Conservation (phyloP, 140 eudicot species). For the Cichorium intybus region DNA sequence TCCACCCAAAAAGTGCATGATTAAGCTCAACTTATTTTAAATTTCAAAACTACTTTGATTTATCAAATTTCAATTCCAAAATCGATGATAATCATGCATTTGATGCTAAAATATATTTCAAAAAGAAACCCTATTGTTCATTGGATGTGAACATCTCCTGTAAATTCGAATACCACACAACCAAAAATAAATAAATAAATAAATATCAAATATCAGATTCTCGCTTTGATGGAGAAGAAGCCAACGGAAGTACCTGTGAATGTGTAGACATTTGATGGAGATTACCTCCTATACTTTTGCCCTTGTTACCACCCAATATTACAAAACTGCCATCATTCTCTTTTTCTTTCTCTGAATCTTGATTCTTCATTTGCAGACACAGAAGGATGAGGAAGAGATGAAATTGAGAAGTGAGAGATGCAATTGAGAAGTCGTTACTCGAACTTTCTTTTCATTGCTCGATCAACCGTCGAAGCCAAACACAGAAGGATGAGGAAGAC, state of each 20-base stretch:
- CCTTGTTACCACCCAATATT: slow-evolving; percentile 27
- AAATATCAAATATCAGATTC: slow-evolving; percentile 18
- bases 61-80: neutral
- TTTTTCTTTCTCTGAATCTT: slow-evolving; percentile 29
- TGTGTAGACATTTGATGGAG: slow-evolving; percentile 34
- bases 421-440: no score
- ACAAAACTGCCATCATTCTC: slow-evolving; percentile 37
- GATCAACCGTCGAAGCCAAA: no score
- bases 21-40: neutral
- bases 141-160: slow-evolving; percentile 14
- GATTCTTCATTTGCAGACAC: slow-evolving; percentile 23
- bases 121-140: slow-evolving; percentile 9
- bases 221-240: slow-evolving; percentile 53
- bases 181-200: slow-evolving; percentile 6
- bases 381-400: no score
- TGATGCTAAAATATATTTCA: slow-evolving; percentile 6
- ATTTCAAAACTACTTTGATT: neutral
- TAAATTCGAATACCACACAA: slow-evolving; percentile 25
- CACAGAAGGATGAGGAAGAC: no score
- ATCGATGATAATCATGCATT: neutral
- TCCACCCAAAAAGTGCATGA: neutral
- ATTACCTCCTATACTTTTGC: slow-evolving; percentile 22
- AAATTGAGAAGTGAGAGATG: no score
- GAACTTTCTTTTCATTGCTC: no score
- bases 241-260: slow-evolving; percentile 75